Evolutionary conservation across 2,329 filamentous ascomycete species (phyloP).

Genomic region (Fusarium oligoseptatum): DNA sequence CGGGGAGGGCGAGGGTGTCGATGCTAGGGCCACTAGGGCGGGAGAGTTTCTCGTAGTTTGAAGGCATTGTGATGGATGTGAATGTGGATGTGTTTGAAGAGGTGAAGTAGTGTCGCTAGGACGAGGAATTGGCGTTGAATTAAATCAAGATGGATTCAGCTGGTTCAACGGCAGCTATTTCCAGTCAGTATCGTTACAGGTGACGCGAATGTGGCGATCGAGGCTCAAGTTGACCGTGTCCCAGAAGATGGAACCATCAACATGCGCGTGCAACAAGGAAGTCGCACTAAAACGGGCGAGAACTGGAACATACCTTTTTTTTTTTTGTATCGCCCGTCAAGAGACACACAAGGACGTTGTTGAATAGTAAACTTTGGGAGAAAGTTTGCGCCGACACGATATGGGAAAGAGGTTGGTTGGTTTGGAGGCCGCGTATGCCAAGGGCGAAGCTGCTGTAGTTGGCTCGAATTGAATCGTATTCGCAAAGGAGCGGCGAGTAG

Average conservation of each 20-base stretch:
- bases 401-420: slow-evolving; percentile 5
- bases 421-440: slow-evolving; percentile 13
- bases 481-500: background rate
- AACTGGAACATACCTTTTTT: slow-evolving; percentile 37
- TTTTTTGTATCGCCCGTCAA: slow-evolving; percentile 18
- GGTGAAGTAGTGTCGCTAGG: background rate
- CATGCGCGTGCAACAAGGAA: slow-evolving; percentile 18
- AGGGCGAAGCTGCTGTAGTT: background rate
- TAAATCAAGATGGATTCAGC: background rate
- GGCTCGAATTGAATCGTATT: background rate
- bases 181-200: slow-evolving; percentile 28
- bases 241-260: slow-evolving; percentile 6
- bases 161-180: slow-evolving; percentile 14
- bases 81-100: background rate
- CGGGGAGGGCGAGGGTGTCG: slow-evolving; percentile 46
- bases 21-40: slow-evolving; percentile 40
- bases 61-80: slow-evolving; percentile 42
- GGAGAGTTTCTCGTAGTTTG: slow-evolving; percentile 45
- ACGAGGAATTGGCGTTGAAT: background rate
- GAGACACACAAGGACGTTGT: slow-evolving; percentile 8
- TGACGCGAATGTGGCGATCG: slow-evolving; percentile 28
- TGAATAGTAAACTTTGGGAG: slow-evolving; percentile 15
- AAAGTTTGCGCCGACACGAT: slow-evolving; percentile 4
- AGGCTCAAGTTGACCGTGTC: slow-evolving; percentile 3
- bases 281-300: slow-evolving; percentile 25